Evolutionary conservation across 495 filamentous ascomycete species (phyloP).

Genomic region (Penicillium lividum): DNA sequence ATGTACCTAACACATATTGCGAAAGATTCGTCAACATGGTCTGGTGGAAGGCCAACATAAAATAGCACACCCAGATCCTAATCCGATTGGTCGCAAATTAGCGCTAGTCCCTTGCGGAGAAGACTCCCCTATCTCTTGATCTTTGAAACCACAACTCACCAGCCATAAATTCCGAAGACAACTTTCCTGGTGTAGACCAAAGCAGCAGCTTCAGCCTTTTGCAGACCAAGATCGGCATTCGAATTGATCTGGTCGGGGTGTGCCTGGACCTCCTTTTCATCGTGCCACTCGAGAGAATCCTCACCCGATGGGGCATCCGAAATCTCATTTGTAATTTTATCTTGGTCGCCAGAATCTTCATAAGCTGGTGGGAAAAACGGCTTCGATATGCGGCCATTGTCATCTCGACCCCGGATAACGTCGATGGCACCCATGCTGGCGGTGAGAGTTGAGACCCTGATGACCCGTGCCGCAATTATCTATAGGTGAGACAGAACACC

Average conservation of each 20-base stretch:
- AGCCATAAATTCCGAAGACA: conserved; percentile 37
- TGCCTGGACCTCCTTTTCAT: conserved; percentile 32
- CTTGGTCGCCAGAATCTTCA: conserved; percentile 11
- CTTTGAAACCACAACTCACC: conserved; percentile 22
- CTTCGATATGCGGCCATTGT: conserved; percentile 10
- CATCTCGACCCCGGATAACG: conserved; percentile 18
- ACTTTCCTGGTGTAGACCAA: conserved; percentile 40
- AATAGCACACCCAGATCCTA: conserved; percentile 49
- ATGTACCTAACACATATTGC: conserved; percentile 35
- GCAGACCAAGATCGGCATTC: conserved; percentile 39
- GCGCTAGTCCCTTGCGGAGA: not conserved
- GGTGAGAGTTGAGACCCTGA: not conserved
- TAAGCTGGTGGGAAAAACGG: conserved; percentile 10
- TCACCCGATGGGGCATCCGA: conserved; percentile 2
- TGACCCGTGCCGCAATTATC: not conserved
- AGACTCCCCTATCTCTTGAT: not conserved
- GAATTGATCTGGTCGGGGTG: conserved; percentile 31
- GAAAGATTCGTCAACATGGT: conserved; percentile 31
- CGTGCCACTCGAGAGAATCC: conserved; percentile 14
- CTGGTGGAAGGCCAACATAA: conserved; percentile 44
- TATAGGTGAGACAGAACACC: not conserved
- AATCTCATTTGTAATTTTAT: not conserved
- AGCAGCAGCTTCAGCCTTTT: conserved; percentile 45
- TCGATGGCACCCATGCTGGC: conserved; percentile 26
- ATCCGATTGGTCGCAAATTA: not conserved